Base-by-base conservation (phyloP, 2,329 filamentous ascomycete genomes). In the Whalleya microplaca region DNA sequence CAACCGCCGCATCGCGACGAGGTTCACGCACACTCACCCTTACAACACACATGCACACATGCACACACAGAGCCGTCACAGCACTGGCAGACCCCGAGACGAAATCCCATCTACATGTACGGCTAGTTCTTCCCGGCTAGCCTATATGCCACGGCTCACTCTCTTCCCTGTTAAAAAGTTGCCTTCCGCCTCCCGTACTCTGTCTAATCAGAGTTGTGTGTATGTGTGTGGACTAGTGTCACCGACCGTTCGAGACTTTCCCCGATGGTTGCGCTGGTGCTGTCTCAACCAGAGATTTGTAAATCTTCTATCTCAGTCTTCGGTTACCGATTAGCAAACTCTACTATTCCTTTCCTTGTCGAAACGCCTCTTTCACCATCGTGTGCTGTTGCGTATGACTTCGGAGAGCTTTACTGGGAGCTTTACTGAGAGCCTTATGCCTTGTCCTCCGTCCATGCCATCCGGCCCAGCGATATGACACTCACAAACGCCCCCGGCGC, bases 391-490 rank as follows among this genome's bases (percentile, higher is more conserved):
- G 29, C 52, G 57, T 53, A 51, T 55, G 55, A 53, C 50, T 50
- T 41, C 47, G 47, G 23, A 27, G 41, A 56, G 49, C 58, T 52
- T 48, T 55, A 63, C n/a, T n/a, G n/a, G n/a, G n/a, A n/a, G n/a
- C n/a, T n/a, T n/a, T n/a, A n/a, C n/a, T 50, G 23, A 27, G 41
- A 56, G 49, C 58, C 50, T 48, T 55, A 63, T 58, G 58, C 58
- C 59, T 47, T 54, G 4, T 59, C 55, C 43, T 53, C 45, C 43
- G 52, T 50, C 47, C 29, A 49, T 59, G 48, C 53, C 55, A 54
- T 58, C 37, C 61, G 58, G 54, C 51, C 37, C 55, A 57, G 58
- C 64, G 63, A 62, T 56, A 67, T 67, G 64, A 63, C 62, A 56
- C 55, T 62, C 53, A 52, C 52, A 42, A 58, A 63, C 49, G 51